A percentile compares a stretch with the other conserved stretches of the same genome.
phyloP scores from a whole-genome alignment of 805 yeast species.

The Lipomyces mesembrius region DNA sequence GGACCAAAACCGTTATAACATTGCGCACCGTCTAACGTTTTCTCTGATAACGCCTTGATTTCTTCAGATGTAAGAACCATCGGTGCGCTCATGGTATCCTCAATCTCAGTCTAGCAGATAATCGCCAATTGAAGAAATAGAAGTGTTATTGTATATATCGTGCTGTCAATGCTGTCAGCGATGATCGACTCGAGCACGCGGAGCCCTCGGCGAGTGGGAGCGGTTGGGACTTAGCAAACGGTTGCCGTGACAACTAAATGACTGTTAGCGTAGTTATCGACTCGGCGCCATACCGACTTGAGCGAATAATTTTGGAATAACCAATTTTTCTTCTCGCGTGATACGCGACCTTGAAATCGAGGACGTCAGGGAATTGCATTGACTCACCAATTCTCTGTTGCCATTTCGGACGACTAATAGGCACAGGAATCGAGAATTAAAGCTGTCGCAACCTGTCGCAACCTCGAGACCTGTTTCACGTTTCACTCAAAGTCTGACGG shows the following conservation, averaged over 20 bases:
- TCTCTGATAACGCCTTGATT: conserved; percentile 18
- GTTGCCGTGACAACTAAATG: neutral
- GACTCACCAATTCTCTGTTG: too few species aligned
- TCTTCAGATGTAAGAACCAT: neutral
- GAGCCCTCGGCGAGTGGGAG: neutral
- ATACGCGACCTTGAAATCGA: too few species aligned
- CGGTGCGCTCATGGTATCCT: neutral
- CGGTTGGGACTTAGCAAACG: neutral
- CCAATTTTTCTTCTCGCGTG: too few species aligned
- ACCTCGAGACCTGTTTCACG: too few species aligned
- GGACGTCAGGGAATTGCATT: too few species aligned
- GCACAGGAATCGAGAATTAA: too few species aligned
- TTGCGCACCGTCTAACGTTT: conserved; percentile 26
- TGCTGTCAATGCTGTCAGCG: neutral
- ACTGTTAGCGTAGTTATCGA: too few species aligned
- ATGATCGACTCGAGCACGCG: neutral
- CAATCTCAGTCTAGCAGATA: neutral
- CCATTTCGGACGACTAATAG: too few species aligned
- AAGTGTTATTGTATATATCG: neutral
- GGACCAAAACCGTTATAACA: conserved; percentile 16
- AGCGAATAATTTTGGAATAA: too few species aligned
- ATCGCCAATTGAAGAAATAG: neutral
- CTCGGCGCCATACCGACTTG: too few species aligned
- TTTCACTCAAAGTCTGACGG: too few species aligned
- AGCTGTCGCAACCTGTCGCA: too few species aligned